Evolutionary conservation across 805 yeast genomes (phyloP).

Genomic region (Debaryomyces tyrocola): DNA sequence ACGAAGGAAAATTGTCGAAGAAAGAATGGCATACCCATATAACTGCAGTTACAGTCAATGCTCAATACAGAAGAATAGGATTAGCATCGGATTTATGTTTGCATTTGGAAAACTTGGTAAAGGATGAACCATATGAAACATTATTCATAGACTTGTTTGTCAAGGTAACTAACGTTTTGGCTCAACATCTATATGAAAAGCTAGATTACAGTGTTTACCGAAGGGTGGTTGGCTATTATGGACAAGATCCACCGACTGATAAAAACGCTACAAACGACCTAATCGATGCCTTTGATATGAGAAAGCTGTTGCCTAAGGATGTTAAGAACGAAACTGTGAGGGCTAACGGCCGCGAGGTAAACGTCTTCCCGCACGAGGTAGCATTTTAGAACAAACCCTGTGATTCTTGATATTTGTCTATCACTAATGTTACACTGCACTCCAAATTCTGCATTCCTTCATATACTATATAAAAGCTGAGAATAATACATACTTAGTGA

Average conservation of each 20-base stretch:
- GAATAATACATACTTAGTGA: too few relatives aligned
- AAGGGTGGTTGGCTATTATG: conserved; percentile 88
- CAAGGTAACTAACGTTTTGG: conserved; percentile 78
- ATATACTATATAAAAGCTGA: too few relatives aligned
- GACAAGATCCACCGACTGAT: conserved; percentile 48
- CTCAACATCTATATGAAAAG: conserved; percentile 79
- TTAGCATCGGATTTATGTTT: conserved; percentile 79
- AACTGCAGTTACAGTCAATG: conserved; percentile 90
- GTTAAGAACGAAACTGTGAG: conserved; percentile 52
- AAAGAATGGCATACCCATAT: conserved; percentile 96
- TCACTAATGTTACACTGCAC: too few relatives aligned
- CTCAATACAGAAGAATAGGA: conserved; percentile 80
- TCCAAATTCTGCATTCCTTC: too few relatives aligned
- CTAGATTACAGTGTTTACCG: conserved; percentile 83
- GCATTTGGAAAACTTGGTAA: conserved; percentile 68
- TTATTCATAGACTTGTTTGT: conserved; percentile 91
- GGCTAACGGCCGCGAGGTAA: conserved; percentile 56
- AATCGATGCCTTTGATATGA: conserved; percentile 87
- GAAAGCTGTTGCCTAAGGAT: conserved; percentile 64
- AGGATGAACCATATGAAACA: conserved; percentile 71
- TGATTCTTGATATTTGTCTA: too few relatives aligned
- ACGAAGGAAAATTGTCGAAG: conserved; percentile 69
- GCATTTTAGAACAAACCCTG: conserved; percentile 40
- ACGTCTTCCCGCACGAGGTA: conserved; percentile 68
- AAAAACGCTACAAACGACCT: conserved; percentile 56